A percentile compares a stretch with the other conserved stretches of the same genome.
These are phyloP conservation scores for Phytophthora cactorum DNA, from an alignment of 352 stramenopile species.

Conservation along the genomic window DNA sequence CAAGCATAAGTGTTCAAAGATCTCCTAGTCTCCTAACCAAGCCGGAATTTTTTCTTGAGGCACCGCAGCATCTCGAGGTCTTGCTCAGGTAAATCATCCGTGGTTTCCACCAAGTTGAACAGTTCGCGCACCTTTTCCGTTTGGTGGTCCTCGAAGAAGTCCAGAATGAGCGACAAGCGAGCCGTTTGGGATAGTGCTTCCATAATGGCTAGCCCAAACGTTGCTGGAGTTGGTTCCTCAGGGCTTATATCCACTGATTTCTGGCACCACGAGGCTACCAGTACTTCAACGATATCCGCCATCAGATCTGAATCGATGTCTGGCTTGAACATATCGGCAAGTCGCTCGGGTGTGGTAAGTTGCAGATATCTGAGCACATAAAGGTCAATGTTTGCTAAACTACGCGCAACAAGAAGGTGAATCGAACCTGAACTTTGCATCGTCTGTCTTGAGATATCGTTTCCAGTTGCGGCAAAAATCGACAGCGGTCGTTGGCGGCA, in stretches of 20 bases:
- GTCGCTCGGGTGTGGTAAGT: constrained; percentile 49
- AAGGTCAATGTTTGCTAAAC: constrained; percentile 1
- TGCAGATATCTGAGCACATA: constrained; percentile 57
- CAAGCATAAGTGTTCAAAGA: not conserved
- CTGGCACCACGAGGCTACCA: constrained; percentile 40
- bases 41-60: constrained; percentile 31
- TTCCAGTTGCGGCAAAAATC: constrained; percentile 81
- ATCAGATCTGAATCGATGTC: constrained; percentile 82
- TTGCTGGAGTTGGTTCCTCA: constrained; percentile 15
- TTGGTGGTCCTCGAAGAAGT: constrained; percentile 81
- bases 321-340: constrained; percentile 62
- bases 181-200: constrained; percentile 49
- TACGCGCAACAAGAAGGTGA: not conserved
- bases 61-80: constrained; percentile 16
- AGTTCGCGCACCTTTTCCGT: constrained; percentile 47
- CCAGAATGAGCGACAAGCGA: constrained; percentile 66
- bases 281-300: constrained; percentile 63
- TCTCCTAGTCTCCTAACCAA: not conserved
- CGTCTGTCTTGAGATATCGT: constrained; percentile 59
- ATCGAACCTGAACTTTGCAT: constrained; percentile 59
- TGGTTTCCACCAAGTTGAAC: constrained; percentile 24
- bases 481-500: constrained; percentile 46
- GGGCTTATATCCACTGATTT: constrained; percentile 6
- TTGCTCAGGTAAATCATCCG: constrained; percentile 3
- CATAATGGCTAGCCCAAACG: constrained; percentile 52